These are phyloP conservation scores for Pythium phragmitis DNA, from an alignment of 352 stramenopile species.

Conservation along the genomic window DNA sequence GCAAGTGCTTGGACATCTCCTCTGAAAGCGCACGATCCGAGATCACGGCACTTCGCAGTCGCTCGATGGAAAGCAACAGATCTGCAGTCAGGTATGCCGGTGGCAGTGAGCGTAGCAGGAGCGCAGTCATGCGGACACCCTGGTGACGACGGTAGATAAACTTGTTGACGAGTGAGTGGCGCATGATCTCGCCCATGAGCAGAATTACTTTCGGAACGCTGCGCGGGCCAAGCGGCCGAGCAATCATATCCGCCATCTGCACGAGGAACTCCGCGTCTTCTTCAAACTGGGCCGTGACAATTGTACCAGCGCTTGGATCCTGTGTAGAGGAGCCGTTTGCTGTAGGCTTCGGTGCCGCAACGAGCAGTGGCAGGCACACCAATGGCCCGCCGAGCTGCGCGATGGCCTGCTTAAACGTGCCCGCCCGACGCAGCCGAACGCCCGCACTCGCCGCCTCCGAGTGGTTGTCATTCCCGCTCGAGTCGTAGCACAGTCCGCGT, in stretches of 20 bases:
- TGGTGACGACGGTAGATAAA: constrained; percentile 82
- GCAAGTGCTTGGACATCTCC: constrained; percentile 80
- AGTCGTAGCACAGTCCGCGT: constrained; percentile 36
- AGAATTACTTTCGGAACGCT: constrained; percentile 77
- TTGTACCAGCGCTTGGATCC: too few species aligned
- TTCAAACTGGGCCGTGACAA: constrained; percentile 51
- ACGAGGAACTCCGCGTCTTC: constrained; percentile 72
- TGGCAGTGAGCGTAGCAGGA: constrained; percentile 68
- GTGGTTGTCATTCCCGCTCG: constrained; percentile 41
- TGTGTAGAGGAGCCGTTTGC: not conserved
- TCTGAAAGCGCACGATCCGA: constrained; percentile 77
- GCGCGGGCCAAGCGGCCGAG: constrained; percentile 61
- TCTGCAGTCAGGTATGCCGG: constrained; percentile 66
- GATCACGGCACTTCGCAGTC: constrained; percentile 68
- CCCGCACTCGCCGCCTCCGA: constrained; percentile 29
- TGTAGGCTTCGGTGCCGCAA: constrained; percentile 20
- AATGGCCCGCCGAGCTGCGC: constrained; percentile 41
- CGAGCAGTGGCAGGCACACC: constrained; percentile 37
- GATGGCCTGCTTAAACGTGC: constrained; percentile 41
- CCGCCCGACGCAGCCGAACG: constrained; percentile 34
- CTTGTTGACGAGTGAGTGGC: constrained; percentile 85
- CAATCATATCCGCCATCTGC: constrained; percentile 74
- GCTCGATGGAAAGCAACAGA: constrained; percentile 69
- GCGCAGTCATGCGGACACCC: constrained; percentile 64
- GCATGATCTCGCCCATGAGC: constrained; percentile 82